phyloP scores from a whole-genome alignment of 164 flowering plant species.

The Annona cherimola region DNA sequence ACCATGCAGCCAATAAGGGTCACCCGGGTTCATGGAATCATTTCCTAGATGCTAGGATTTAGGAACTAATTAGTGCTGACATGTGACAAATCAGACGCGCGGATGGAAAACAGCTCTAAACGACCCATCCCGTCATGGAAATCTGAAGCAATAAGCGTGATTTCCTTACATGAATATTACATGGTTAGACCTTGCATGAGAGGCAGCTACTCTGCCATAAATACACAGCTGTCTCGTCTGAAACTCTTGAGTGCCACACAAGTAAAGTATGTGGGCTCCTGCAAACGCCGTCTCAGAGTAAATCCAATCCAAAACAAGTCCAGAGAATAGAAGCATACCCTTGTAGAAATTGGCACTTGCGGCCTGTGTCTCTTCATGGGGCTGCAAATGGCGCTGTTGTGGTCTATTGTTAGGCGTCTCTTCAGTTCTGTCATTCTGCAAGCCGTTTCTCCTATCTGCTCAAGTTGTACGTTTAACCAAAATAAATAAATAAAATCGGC shows the following conservation, averaged over 20 bases:
- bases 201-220: too few relatives aligned
- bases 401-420: slow-evolving; percentile 42
- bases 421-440: slow-evolving; percentile 53
- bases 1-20: too few relatives aligned
- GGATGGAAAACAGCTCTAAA: too few relatives aligned
- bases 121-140: too few relatives aligned
- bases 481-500: not conserved
- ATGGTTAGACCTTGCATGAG: too few relatives aligned
- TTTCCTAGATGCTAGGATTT: too few relatives aligned
- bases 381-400: slow-evolving; percentile 26
- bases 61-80: too few relatives aligned
- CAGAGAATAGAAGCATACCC: slow-evolving; percentile 29
- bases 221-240: too few relatives aligned
- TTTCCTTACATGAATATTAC: too few relatives aligned
- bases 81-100: too few relatives aligned
- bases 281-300: not conserved
- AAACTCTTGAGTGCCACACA: not conserved
- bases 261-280: not conserved
- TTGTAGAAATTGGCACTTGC: slow-evolving; percentile 40
- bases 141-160: too few relatives aligned
- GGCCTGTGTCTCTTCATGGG: slow-evolving; percentile 51
- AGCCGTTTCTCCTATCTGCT: slow-evolving; percentile 21
- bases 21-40: too few relatives aligned
- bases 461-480: not conserved
- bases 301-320: not conserved